Conservation (phyloP, 352 stramenopile species). For the Globisporangium perplexum region DNA sequence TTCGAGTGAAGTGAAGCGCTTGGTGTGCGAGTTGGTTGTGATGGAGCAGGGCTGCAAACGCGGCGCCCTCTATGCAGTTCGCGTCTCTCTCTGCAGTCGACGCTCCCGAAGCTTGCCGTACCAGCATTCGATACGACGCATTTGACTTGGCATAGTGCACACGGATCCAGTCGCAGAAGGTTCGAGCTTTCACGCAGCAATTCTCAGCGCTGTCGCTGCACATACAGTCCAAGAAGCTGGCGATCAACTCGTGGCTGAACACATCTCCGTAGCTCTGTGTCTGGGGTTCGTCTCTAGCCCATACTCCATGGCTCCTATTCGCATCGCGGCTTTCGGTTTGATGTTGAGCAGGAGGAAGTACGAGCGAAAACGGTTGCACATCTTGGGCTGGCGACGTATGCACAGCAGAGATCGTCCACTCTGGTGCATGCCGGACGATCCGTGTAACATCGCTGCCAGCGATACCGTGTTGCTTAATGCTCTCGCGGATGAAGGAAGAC, state of each 20-base stretch:
- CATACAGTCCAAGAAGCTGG: slow-evolving; percentile 17
- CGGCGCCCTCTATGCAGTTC: slow-evolving; percentile 36
- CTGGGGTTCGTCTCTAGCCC: not conserved
- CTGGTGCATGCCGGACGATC: slow-evolving; percentile 26
- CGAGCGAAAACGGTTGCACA: slow-evolving; percentile 24
- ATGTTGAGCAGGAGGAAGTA: slow-evolving; percentile 20
- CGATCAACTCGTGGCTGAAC: slow-evolving; percentile 15
- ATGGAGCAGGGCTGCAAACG: slow-evolving; percentile 57
- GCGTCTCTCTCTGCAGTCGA: slow-evolving; percentile 2
- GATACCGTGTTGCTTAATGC: slow-evolving; percentile 1
- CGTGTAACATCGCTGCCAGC: slow-evolving; percentile 2
- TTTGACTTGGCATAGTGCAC: slow-evolving; percentile 41
- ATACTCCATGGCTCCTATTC: not conserved
- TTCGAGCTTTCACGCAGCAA: slow-evolving; percentile 3
- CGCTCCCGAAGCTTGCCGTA: slow-evolving; percentile 30
- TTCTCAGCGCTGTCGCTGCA: not conserved
- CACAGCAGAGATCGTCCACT: slow-evolving; percentile 7
- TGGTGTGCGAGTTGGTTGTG: slow-evolving; percentile 29
- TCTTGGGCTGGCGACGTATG: slow-evolving; percentile 1
- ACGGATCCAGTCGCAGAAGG: slow-evolving; percentile 56
- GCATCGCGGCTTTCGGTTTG: not conserved
- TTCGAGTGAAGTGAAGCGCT: slow-evolving; percentile 29
- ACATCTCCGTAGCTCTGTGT: slow-evolving; percentile 18
- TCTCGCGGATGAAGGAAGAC: slow-evolving; percentile 6
- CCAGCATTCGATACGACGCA: slow-evolving; percentile 61